phyloP scores from a whole-genome alignment of 2,329 filamentous ascomycete species.

The Ophiostoma ulmi region DNA sequence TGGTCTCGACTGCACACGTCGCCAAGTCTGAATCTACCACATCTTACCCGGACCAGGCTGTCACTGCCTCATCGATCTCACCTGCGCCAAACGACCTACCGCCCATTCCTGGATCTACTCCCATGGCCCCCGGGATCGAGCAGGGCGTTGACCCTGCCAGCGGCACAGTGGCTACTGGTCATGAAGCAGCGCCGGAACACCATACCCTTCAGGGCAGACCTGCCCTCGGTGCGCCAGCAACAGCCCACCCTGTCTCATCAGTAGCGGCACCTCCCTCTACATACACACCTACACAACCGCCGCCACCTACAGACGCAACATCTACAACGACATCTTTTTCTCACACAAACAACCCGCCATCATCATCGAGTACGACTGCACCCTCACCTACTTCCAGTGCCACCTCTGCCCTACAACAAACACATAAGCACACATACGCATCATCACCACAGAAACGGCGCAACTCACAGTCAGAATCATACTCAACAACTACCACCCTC shows the following conservation, averaged over 20 bases:
- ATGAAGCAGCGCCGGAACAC: conserved; percentile 4
- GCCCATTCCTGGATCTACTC: conserved; percentile 29
- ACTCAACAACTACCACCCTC: conserved; percentile 16
- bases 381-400: not conserved
- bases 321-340: not conserved
- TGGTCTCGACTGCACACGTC: conserved; percentile 43
- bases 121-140: conserved; percentile 32
- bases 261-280: conserved; percentile 8
- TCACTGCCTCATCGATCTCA: conserved; percentile 13
- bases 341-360: conserved; percentile 14
- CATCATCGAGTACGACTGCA: not conserved
- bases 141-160: conserved; percentile 25
- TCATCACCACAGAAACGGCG: conserved; percentile 39
- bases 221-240: conserved; percentile 10
- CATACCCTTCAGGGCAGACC: not conserved
- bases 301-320: not conserved
- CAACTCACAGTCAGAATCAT: conserved; percentile 41
- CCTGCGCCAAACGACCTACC: conserved; percentile 30
- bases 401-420: conserved; percentile 17
- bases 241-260: not conserved
- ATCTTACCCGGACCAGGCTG: not conserved
- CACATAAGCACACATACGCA: conserved; percentile 5
- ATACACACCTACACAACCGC: not conserved
- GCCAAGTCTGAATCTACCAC: not conserved
- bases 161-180: conserved; percentile 15